phyloP scores from a whole-genome alignment of 371 early-diverging fungal species.

The Lichtheimia ramosa region DNA sequence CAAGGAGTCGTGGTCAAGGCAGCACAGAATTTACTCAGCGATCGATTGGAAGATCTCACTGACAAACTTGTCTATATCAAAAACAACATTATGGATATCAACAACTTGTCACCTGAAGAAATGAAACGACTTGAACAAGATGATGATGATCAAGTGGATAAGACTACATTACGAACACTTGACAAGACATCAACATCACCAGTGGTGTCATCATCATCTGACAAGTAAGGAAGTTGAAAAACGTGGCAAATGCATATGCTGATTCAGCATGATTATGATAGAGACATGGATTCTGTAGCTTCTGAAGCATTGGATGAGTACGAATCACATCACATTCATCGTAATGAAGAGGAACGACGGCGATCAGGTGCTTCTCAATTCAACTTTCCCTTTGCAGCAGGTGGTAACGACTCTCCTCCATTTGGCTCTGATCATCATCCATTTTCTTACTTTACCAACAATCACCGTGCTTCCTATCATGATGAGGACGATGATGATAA shows the following conservation, averaged over 20 bases:
- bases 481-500: conserved; percentile 6
- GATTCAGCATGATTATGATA: neutral
- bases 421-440: conserved; percentile 43
- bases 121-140: neutral
- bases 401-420: conserved; percentile 25
- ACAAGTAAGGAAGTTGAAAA: conserved; percentile 7
- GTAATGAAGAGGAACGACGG: conserved; percentile 14
- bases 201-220: neutral
- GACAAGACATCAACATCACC: conserved; percentile 1
- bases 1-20: conserved; percentile 7
- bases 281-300: conserved; percentile 34
- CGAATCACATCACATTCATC: conserved; percentile 17
- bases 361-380: conserved; percentile 26
- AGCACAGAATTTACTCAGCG: conserved; percentile 27
- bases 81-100: conserved; percentile 33
- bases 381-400: conserved; percentile 12
- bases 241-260: no score
- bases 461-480: conserved; percentile 2
- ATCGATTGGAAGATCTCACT: conserved; percentile 34
- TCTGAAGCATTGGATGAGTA: conserved; percentile 41
- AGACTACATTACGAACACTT: conserved; percentile 19
- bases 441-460: conserved; percentile 32
- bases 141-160: conserved; percentile 11
- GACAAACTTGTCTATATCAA: conserved; percentile 38
- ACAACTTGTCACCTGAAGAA: conserved; percentile 2